A percentile compares a stretch with the other conserved stretches of the same genome.
Conservation (phyloP, 2,329 filamentous ascomycete species). For the Nannizzia gypsea region DNA sequence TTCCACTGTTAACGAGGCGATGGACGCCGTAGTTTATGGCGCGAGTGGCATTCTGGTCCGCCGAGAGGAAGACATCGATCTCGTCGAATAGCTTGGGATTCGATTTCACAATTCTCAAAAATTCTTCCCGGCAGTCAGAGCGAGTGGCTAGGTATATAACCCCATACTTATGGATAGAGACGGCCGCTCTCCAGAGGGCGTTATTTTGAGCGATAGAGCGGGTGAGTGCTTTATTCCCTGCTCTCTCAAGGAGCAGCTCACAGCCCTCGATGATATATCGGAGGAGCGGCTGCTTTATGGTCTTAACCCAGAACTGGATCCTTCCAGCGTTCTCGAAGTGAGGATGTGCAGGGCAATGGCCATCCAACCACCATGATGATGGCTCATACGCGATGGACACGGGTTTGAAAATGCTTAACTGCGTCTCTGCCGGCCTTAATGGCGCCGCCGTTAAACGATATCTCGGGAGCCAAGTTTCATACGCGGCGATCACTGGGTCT, state of each 20-base stretch:
- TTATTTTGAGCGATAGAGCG: not conserved
- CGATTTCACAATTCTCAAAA: not conserved
- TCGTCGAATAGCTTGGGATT: not conserved
- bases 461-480: too few species aligned
- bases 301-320: conserved; percentile 4
- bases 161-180: conserved; percentile 5
- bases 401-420: not conserved
- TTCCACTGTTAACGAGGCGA: conserved; percentile 4
- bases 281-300: conserved; percentile 7
- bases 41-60: conserved; percentile 1
- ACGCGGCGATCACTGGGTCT: too few species aligned
- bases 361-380: conserved; percentile 8
- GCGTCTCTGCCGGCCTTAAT: too few species aligned
- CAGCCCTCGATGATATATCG: conserved; percentile 7
- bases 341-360: conserved; percentile 2
- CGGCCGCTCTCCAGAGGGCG: conserved; percentile 3
- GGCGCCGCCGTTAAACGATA: too few species aligned
- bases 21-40: conserved; percentile 7
- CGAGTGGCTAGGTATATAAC: conserved; percentile 8
- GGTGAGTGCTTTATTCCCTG: not conserved
- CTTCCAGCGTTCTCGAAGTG: not conserved
- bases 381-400: conserved; percentile 3
- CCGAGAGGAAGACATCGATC: conserved; percentile 2
- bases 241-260: not conserved
- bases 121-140: conserved; percentile 4